phyloP scores from a whole-genome alignment of 2,329 filamentous ascomycete species.

The Trichoderma sp. region DNA sequence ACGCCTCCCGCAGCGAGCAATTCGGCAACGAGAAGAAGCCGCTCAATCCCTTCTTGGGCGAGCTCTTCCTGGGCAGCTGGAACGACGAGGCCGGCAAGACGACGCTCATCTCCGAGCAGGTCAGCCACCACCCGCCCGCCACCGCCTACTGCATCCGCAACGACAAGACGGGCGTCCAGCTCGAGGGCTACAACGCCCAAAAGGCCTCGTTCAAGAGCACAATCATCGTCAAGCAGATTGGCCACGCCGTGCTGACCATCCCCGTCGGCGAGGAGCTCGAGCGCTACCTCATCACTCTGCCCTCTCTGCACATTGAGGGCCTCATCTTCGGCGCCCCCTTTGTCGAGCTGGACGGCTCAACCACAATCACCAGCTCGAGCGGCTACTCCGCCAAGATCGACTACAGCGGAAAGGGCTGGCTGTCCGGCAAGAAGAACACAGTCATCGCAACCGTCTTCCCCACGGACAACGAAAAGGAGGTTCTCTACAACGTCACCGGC shows the following conservation, averaged over 20 bases:
- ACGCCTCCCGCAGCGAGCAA: constrained; percentile 71
- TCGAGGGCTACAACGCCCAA: constrained; percentile 92
- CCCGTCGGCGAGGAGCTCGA: constrained; percentile 56
- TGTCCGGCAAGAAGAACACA: constrained; percentile 93
- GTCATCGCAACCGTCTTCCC: constrained; percentile 75
- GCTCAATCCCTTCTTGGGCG: constrained; percentile 91
- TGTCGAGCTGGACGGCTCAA: constrained; percentile 83
- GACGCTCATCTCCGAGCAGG: constrained; percentile 88
- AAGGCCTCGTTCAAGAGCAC: constrained; percentile 93
- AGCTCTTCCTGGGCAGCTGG: constrained; percentile 93
- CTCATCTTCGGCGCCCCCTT: constrained; percentile 85
- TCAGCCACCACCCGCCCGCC: constrained; percentile 89
- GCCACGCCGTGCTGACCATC: constrained; percentile 80
- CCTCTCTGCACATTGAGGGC: constrained; percentile 89
- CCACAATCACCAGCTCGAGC: constrained; percentile 81
- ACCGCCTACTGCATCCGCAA: constrained; percentile 95
- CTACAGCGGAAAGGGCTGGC: constrained; percentile 91
- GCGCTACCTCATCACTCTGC: constrained; percentile 87
- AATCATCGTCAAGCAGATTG: constrained; percentile 93
- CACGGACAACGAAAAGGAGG: constrained; percentile 70
- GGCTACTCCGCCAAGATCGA: constrained; percentile 89
- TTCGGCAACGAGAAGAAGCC: constrained; percentile 96
- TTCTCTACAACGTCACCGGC: constrained; percentile 79
- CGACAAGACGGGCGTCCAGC: constrained; percentile 72
- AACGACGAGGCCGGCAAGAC: constrained; percentile 79